These are phyloP conservation scores for Tylopilus sp. DNA, from an alignment of 1,284 basidiomycete genomes.

Conservation along the genomic window DNA sequence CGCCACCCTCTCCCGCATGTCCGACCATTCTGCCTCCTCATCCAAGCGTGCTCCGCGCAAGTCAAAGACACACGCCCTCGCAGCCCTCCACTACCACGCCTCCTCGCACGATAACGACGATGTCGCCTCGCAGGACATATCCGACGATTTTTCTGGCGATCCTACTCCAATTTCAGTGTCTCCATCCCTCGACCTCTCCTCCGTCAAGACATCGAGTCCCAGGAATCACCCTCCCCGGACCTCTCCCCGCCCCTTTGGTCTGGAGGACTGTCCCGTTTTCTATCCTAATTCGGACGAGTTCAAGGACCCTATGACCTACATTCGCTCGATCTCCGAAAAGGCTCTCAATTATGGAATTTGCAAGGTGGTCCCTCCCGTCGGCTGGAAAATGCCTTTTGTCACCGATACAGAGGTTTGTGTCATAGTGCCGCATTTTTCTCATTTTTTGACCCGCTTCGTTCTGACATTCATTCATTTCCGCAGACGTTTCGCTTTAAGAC, in stretches of 20 bases:
- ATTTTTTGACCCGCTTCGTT: conserved; percentile 20
- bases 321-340: conserved; percentile 77
- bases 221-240: conserved; percentile 42
- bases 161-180: conserved; percentile 58
- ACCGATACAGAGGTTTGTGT: conserved; percentile 82
- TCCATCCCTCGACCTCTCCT: conserved; percentile 60
- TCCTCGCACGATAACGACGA: conserved; percentile 53
- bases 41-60: conserved; percentile 76
- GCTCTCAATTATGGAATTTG: conserved; percentile 87
- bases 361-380: conserved; percentile 92
- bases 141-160: conserved; percentile 49
- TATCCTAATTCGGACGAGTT: conserved; percentile 90
- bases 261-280: conserved; percentile 89
- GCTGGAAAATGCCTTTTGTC: conserved; percentile 97
- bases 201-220: conserved; percentile 65
- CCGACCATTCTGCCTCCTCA: conserved; percentile 33
- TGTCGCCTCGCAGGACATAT: conserved; percentile 39
- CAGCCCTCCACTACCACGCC: conserved; percentile 67
- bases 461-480: conserved; percentile 28
- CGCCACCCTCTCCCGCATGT: conserved; percentile 19
- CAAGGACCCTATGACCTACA: conserved; percentile 93
- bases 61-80: conserved; percentile 81
- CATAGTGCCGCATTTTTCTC: conserved; percentile 30
- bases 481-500: conserved; percentile 94
- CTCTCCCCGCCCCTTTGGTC: conserved; percentile 71